Evolutionary conservation across 371 early-diverging fungal species (phyloP).

Genomic region (Syncephalastrum racemosum): DNA sequence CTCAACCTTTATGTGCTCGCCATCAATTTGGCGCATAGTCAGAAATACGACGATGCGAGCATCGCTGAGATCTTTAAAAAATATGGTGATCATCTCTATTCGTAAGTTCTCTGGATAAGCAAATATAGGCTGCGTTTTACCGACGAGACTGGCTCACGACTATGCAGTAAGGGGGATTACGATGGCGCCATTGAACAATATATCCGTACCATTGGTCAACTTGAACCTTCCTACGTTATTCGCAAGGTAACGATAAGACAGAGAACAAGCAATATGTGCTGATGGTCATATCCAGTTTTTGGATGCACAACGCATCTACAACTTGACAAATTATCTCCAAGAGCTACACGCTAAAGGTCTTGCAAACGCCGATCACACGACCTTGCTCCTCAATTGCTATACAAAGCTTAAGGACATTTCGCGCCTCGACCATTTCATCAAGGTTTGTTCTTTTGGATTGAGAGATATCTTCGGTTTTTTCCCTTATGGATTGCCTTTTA

Average conservation of each 20-base stretch:
- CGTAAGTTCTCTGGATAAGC: conserved; percentile 14
- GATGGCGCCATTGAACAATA: conserved; percentile 93
- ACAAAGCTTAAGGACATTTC: conserved; percentile 89
- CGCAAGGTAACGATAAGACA: conserved; percentile 60
- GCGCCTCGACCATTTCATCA: conserved; percentile 83
- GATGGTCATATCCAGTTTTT: conserved; percentile 55
- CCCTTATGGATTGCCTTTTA: conserved; percentile 14
- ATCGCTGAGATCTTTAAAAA: conserved; percentile 89
- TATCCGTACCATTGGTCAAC: conserved; percentile 85
- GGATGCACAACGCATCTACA: conserved; percentile 90
- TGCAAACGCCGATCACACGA: conserved; percentile 93
- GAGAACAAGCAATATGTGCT: not conserved
- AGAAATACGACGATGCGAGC: conserved; percentile 72
- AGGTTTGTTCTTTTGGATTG: conserved; percentile 33
- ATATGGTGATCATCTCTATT: conserved; percentile 91
- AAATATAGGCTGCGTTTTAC: not conserved
- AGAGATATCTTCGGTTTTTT: not conserved
- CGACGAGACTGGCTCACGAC: not conserved
- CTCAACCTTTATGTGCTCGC: conserved; percentile 88
- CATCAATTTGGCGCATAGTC: conserved; percentile 74
- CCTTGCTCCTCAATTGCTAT: conserved; percentile 94
- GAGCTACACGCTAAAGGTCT: conserved; percentile 80
- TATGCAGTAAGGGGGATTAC: conserved; percentile 73
- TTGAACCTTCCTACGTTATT: conserved; percentile 95
- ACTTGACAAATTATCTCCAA: conserved; percentile 87